Evolutionary conservation across 257 asterid genomes (phyloP).

Genomic region (Fraxinus americana): DNA sequence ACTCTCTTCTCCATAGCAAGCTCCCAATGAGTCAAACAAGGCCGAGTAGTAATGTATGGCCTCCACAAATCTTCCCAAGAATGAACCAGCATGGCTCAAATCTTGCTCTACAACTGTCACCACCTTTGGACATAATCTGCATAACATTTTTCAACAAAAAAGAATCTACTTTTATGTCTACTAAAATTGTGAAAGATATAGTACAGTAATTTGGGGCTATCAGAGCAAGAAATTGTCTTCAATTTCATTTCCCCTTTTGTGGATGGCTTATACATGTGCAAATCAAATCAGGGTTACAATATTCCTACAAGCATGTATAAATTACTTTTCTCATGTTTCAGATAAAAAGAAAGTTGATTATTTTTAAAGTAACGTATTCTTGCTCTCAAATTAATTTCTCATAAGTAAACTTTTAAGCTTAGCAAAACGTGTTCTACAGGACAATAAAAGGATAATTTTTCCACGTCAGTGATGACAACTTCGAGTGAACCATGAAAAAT

Average conservation of each 20-base stretch:
- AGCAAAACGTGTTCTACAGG: too few species aligned
- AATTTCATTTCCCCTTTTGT: neutral
- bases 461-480: too few species aligned
- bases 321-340: too few species aligned
- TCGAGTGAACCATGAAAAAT: too few species aligned
- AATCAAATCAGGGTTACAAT: neutral
- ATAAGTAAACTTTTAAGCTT: too few species aligned
- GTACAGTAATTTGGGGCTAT: neutral
- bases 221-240: neutral
- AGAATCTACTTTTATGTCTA: neutral
- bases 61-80: conserved; percentile 90
- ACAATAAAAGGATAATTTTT: too few species aligned
- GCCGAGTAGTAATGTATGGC: conserved; percentile 98
- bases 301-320: neutral
- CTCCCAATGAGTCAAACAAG: conserved; percentile 87
- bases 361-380: too few species aligned
- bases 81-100: conserved; percentile 90
- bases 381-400: too few species aligned
- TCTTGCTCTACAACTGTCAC: conserved; percentile 97
- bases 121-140: conserved; percentile 89
- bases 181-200: neutral
- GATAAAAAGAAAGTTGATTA: too few species aligned
- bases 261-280: neutral
- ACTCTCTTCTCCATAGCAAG: conserved; percentile 95
- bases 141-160: neutral